Percentiles rank a stretch among this genome's conserved stretches.
Conservation (phyloP, 2,329 filamentous ascomycete species). For the Fusarium xyrophilum region DNA sequence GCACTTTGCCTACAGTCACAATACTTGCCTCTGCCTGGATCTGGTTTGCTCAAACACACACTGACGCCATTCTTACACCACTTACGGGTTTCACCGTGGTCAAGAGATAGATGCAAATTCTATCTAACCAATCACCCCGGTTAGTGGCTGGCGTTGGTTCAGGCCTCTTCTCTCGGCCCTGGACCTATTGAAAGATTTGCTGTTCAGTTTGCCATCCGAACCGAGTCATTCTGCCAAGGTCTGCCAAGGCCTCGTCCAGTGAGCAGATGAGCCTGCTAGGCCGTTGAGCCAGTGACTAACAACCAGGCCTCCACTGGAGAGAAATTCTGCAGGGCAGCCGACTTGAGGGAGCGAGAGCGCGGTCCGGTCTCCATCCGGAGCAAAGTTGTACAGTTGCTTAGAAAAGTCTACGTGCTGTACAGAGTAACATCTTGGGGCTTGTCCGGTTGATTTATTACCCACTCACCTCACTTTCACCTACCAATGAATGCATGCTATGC, state of each 20-base stretch:
- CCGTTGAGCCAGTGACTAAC: conserved; percentile 7
- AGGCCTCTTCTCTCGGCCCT: conserved; percentile 1
- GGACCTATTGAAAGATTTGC: neutral
- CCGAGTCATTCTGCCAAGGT: conserved; percentile 16
- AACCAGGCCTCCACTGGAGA: conserved; percentile 15
- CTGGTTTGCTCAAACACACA: conserved; percentile 3
- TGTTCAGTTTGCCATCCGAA: neutral
- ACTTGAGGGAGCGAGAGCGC: conserved; percentile 3
- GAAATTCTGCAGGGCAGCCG: conserved; percentile 19
- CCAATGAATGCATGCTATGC: conserved; percentile 14
- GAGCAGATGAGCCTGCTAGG: neutral
- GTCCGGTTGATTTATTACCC: conserved; percentile 14
- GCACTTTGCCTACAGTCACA: neutral
- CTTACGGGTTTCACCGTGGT: conserved; percentile 6
- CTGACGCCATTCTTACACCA: conserved; percentile 32
- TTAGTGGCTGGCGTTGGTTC: neutral
- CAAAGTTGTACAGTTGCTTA: neutral
- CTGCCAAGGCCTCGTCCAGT: conserved; percentile 18
- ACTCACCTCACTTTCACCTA: conserved; percentile 14
- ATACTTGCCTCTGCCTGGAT: neutral
- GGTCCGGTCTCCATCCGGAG: conserved; percentile 7
- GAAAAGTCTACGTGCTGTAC: neutral
- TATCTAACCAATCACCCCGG: neutral
- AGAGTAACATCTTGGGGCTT: too few relatives aligned
- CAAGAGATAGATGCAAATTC: neutral